Percentiles rank a stretch among this genome's conserved stretches.
Conservation (phyloP, 1,284 basidiomycete species). For the Wallemia ichthyophaga region DNA sequence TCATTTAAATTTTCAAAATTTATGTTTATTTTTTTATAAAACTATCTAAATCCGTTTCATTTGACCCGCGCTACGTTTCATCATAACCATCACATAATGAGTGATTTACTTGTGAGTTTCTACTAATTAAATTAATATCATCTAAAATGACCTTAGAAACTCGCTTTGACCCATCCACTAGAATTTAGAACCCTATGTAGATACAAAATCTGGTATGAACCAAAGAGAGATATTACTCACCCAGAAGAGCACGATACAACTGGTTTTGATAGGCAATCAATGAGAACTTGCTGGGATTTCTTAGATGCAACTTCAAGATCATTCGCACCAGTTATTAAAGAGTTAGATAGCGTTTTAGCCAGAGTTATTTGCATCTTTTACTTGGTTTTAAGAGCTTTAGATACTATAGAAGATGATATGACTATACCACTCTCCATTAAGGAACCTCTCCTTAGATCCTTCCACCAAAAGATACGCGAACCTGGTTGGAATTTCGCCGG, state of each 20-base stretch:
- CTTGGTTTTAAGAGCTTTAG: slow-evolving; percentile 66
- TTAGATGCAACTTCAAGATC: slow-evolving; percentile 66
- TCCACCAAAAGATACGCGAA: slow-evolving; percentile 49
- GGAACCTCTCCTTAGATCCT: slow-evolving; percentile 52
- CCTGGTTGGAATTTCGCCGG: slow-evolving; percentile 69
- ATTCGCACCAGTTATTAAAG: slow-evolving; percentile 83
- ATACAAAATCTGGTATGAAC: slow-evolving; percentile 46
- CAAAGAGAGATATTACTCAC: slow-evolving; percentile 44
- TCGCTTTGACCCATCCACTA: slow-evolving; percentile 37
- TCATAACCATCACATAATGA: too few species aligned
- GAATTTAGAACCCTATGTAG: slow-evolving; percentile 50
- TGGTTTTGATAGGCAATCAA: slow-evolving; percentile 50
- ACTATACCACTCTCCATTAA: slow-evolving; percentile 62
- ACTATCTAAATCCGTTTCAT: not conserved
- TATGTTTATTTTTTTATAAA: too few species aligned
- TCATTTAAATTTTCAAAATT: too few species aligned
- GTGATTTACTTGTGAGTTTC: not conserved
- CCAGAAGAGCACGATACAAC: slow-evolving; percentile 36
- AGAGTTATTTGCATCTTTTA: slow-evolving; percentile 82
- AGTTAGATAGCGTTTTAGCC: slow-evolving; percentile 79
- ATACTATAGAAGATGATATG: slow-evolving; percentile 98
- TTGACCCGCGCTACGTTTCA: not conserved
- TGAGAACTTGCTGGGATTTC: slow-evolving; percentile 73
- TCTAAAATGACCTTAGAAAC: slow-evolving; percentile 5
- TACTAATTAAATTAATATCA: not conserved